phyloP scores from a whole-genome alignment of 306 rosid species.

The Senna siamea region DNA sequence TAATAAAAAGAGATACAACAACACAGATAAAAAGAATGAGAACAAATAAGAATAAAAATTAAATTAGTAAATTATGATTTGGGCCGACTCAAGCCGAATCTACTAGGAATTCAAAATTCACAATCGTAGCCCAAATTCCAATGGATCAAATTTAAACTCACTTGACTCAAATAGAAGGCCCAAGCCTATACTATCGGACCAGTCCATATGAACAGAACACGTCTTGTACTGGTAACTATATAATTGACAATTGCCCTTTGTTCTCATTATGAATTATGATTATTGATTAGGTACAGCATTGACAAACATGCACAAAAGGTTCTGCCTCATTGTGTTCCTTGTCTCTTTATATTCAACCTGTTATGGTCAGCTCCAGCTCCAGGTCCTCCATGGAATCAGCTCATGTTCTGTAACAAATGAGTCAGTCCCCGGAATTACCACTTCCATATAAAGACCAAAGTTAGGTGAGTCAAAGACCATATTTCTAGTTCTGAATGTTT shows the following conservation, averaged over 20 bases:
- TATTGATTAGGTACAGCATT: background rate
- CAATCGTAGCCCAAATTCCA: background rate
- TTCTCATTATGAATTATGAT: no score
- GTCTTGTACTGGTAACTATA: no score
- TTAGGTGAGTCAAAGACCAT: constrained; percentile 19
- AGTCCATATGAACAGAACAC: no score
- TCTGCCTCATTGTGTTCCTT: background rate
- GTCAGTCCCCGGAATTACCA: constrained; percentile 10
- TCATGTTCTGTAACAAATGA: constrained; percentile 28
- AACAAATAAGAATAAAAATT: background rate
- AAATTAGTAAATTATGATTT: no score
- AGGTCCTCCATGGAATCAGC: constrained; percentile 25
- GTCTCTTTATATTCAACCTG: constrained; percentile 26
- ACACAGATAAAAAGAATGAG: background rate
- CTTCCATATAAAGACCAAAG: constrained; percentile 21
- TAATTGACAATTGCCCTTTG: no score
- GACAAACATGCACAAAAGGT: constrained; percentile 24
- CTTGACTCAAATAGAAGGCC: constrained; percentile 19
- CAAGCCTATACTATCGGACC: background rate
- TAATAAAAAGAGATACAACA: no score
- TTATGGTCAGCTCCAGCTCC: constrained; percentile 32
- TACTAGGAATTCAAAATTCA: background rate
- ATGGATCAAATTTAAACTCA: background rate
- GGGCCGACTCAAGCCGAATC: no score
- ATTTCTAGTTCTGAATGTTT: constrained; percentile 13